Evolutionary conservation across 306 rosid genomes (phyloP).

Genomic region (Malus sieversii): DNA sequence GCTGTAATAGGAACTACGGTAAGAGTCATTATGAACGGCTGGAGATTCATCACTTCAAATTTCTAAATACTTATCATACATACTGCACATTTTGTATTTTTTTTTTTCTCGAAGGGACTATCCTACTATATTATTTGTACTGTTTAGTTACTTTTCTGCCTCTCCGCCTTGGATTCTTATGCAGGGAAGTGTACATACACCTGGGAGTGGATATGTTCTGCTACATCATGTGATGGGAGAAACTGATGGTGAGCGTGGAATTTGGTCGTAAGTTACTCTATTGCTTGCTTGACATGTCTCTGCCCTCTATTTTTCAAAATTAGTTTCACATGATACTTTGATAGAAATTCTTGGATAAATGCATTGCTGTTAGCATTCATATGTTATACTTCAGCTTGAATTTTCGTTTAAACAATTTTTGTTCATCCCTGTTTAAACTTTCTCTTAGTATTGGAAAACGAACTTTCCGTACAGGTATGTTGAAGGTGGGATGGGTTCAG

Average conservation of each 20-base stretch:
- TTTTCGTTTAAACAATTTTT: neutral
- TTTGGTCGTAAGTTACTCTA: conserved; percentile 84
- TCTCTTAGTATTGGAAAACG: neutral
- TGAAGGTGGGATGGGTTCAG: conserved; percentile 99
- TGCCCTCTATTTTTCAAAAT: neutral
- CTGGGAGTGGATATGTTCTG: conserved; percentile 96
- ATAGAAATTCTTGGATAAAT: neutral
- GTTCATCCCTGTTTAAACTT: neutral
- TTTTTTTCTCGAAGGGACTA: neutral
- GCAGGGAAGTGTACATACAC: conserved; percentile 75
- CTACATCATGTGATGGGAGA: conserved; percentile 99
- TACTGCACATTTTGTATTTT: neutral
- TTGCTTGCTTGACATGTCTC: conserved; percentile 16
- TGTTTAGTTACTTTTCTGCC: neutral
- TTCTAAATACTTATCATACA: neutral
- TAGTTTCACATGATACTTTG: conserved; percentile 10
- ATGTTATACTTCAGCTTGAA: neutral
- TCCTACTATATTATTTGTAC: neutral
- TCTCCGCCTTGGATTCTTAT: conserved; percentile 1
- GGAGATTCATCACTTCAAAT: neutral
- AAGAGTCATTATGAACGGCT: conserved; percentile 22
- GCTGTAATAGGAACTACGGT: conserved; percentile 85
- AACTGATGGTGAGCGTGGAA: conserved; percentile 78
- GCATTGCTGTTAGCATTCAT: too few species aligned
- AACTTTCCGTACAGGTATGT: conserved; percentile 51